These are phyloP conservation scores for Calonectria pauciramosa DNA, from an alignment of 2,329 filamentous ascomycete species.

Conservation along the genomic window DNA sequence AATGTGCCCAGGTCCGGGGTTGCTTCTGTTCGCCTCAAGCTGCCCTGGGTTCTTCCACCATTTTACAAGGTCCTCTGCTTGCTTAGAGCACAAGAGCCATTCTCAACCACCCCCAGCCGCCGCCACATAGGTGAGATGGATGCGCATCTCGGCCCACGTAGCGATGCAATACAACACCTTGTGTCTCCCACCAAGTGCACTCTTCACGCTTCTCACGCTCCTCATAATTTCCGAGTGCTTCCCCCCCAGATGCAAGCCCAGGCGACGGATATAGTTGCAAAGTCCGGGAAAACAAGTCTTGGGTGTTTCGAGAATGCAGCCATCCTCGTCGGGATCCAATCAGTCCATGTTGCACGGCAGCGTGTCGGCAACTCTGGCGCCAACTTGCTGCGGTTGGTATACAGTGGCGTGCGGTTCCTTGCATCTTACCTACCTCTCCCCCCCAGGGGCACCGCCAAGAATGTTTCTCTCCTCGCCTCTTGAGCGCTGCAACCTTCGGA, in stretches of 20 bases:
- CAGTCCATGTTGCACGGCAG: conserved; percentile 9
- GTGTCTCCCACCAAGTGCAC: not conserved
- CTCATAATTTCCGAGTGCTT: conserved; percentile 11
- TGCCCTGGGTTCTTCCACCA: not conserved
- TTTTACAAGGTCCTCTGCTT: not conserved
- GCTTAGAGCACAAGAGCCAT: conserved; percentile 3
- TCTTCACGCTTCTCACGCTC: not conserved
- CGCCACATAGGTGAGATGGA: not conserved
- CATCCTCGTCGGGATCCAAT: not conserved
- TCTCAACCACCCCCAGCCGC: not conserved
- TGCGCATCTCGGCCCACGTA: not conserved
- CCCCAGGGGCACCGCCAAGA: not conserved
- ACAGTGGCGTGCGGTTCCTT: conserved; percentile 40
- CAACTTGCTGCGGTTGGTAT: conserved; percentile 20
- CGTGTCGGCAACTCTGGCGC: conserved; percentile 29
- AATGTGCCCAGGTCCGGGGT: not conserved
- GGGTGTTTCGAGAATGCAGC: not conserved
- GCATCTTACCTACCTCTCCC: conserved; percentile 30
- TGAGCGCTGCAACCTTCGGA: conserved; percentile 31
- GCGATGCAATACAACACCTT: not conserved
- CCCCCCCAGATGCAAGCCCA: not conserved
- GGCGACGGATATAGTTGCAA: not conserved
- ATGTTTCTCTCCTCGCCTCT: not conserved
- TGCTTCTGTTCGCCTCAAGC: conserved; percentile 10
- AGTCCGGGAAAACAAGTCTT: not conserved